phyloP scores from a whole-genome alignment of 441 rosid species.

The Gossypium gossypioides region DNA sequence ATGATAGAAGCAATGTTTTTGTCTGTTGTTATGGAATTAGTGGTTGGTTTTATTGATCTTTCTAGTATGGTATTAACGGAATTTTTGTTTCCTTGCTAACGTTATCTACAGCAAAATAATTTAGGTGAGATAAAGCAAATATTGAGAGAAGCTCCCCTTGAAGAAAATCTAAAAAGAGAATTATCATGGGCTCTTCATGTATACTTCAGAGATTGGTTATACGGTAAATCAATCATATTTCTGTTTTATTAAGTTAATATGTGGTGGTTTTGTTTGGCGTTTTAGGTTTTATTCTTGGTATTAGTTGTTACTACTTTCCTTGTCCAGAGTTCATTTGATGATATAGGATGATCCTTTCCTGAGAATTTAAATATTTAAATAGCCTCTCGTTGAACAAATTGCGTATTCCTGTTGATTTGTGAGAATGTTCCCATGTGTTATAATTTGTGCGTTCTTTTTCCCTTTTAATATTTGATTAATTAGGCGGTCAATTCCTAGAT shows the following conservation, averaged over 20 bases:
- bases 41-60: slow-evolving; percentile 9
- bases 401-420: background rate
- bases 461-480: no score
- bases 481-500: no score
- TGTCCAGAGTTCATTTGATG: background rate
- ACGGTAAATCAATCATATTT: slow-evolving; percentile 46
- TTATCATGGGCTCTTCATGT: slow-evolving; percentile 74
- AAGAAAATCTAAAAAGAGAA: slow-evolving; percentile 79
- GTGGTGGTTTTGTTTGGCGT: no score
- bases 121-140: slow-evolving; percentile 65
- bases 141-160: slow-evolving; percentile 64
- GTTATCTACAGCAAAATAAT: slow-evolving; percentile 48
- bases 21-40: background rate
- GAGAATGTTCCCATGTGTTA: background rate
- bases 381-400: background rate
- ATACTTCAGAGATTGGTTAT: slow-evolving; percentile 93
- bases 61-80: background rate
- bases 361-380: background rate
- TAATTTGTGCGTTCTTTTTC: no score
- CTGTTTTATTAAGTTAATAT: background rate
- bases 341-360: background rate
- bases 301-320: background rate
- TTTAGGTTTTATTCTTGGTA: background rate
- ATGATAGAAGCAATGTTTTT: slow-evolving; percentile 9
- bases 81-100: background rate